Conservation (phyloP, 2,329 filamentous ascomycete species). For the Sporothrix euskadiensis region DNA sequence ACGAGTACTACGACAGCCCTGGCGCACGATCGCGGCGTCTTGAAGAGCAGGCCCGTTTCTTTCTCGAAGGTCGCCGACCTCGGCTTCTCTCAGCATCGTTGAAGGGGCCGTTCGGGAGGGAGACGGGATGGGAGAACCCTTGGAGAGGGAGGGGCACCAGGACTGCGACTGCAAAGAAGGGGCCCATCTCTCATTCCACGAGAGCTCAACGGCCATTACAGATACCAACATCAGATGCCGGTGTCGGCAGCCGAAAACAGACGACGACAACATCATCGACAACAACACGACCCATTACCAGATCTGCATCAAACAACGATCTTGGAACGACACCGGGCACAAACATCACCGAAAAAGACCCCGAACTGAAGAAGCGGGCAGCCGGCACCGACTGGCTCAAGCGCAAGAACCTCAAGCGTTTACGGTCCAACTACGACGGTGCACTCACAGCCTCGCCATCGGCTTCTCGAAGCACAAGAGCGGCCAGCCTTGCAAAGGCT, state of each 20-base stretch:
- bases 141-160: constrained; percentile 46
- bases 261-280: not conserved
- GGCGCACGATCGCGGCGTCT: constrained; percentile 54
- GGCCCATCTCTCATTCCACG: not conserved
- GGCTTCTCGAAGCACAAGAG: not conserved
- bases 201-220: not conserved
- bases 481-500: not conserved
- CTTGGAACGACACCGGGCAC: constrained; percentile 24
- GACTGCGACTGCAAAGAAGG: not conserved
- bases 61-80: constrained; percentile 57
- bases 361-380: constrained; percentile 22
- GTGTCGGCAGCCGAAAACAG: not conserved
- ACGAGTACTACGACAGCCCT: constrained; percentile 53
- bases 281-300: not conserved
- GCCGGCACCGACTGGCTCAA: constrained; percentile 28
- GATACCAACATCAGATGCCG: not conserved
- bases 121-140: constrained; percentile 54
- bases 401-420: constrained; percentile 29
- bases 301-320: not conserved
- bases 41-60: constrained; percentile 60
- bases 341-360: constrained; percentile 35
- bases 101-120: constrained; percentile 60
- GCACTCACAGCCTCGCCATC: constrained; percentile 21
- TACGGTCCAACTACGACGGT: constrained; percentile 12
- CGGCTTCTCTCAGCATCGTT: constrained; percentile 61